phyloP scores from a whole-genome alignment of 371 early-diverging fungal genomes.

The Thermomucor indicae-seudaticae region DNA sequence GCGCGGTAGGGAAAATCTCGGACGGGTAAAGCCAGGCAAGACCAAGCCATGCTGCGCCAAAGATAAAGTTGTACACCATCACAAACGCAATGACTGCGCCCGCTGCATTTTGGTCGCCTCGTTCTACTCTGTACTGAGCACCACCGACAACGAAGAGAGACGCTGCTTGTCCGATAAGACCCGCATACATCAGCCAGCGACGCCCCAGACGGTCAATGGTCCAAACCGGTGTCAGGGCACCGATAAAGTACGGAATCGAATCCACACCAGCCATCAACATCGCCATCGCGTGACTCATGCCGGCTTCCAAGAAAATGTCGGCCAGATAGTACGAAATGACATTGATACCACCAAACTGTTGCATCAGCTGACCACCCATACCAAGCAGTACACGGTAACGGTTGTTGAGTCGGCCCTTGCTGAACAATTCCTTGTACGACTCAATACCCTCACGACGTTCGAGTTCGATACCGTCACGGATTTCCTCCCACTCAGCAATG shows the following conservation, averaged over 20 bases:
- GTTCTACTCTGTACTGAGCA: constrained; percentile 20
- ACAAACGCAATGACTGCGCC: constrained; percentile 20
- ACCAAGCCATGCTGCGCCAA: constrained; percentile 59
- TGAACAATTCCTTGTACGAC: constrained; percentile 42
- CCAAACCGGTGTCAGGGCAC: constrained; percentile 43
- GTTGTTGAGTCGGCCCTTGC: constrained; percentile 44
- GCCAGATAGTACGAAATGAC: constrained; percentile 44
- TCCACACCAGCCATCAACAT: constrained; percentile 47
- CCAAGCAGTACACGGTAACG: constrained; percentile 47
- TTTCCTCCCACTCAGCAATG: constrained; percentile 43
- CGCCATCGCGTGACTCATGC: constrained; percentile 35
- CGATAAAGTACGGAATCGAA: constrained; percentile 38
- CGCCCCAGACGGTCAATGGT: constrained; percentile 32
- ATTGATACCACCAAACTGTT: constrained; percentile 47
- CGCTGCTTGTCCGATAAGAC: constrained; percentile 27
- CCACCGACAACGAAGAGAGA: constrained; percentile 27
- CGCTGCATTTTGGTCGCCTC: constrained; percentile 7
- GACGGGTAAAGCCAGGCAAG: constrained; percentile 51
- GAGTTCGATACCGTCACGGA: constrained; percentile 42
- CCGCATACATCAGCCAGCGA: constrained; percentile 25
- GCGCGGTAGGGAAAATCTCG: constrained; percentile 49
- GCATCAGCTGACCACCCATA: constrained; percentile 49
- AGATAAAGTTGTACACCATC: constrained; percentile 36
- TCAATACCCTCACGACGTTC: constrained; percentile 41
- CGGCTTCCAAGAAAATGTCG: constrained; percentile 41